Evolutionary conservation across 352 stramenopile genomes (phyloP), one percentile per base, ranked within the genome.

Genomic region (Phytophthora pinifolia): DNA sequence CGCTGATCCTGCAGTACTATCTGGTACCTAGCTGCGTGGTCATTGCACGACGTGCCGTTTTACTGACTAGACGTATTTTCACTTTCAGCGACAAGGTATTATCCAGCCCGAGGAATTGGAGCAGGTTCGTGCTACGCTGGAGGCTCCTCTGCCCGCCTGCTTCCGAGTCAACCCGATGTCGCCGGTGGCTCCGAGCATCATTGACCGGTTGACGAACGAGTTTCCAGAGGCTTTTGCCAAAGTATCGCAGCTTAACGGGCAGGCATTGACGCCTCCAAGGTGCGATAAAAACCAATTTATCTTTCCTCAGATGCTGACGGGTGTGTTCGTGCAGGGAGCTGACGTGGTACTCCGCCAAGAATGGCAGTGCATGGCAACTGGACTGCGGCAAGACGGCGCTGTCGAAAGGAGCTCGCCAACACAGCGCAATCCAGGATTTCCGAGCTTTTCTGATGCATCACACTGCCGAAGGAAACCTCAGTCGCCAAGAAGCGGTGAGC

Each of bases 401-500:
- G 9, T 67, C 79, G 41, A 89, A 80, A 58, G 62, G 67, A 17
- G 78, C 77, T 27, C 77, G 76, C 4, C 62, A 83, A 7, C 59
- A 80, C 44, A 69, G 75, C 13, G 70, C 62, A 4, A 73, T 98
- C 4, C 67, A 90, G 37, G 69, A 86, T 12, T 94, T 99, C 36
- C 92, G 97, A 56, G 63, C 92, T 36, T 98, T 94, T 66, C 67
- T 99, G 39, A 80, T 98, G 31, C 74, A 90, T 27, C 83, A 99
- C 54, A 96, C 85, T 14, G 74, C 86, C 4, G 79, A 83, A 18
- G 94, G 97, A 18, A 94, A 86, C 42, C 80, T 99, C 15, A 98
- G 90, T 52, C 86, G 98, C 7, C 97, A 99, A 75, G 98, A 99
- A 64, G 81, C 97, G 2, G 97, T 98, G 43, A 98, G 85, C 54